Conservation (phyloP, 257 asterid species). For the Jacaranda mimosifolia region DNA sequence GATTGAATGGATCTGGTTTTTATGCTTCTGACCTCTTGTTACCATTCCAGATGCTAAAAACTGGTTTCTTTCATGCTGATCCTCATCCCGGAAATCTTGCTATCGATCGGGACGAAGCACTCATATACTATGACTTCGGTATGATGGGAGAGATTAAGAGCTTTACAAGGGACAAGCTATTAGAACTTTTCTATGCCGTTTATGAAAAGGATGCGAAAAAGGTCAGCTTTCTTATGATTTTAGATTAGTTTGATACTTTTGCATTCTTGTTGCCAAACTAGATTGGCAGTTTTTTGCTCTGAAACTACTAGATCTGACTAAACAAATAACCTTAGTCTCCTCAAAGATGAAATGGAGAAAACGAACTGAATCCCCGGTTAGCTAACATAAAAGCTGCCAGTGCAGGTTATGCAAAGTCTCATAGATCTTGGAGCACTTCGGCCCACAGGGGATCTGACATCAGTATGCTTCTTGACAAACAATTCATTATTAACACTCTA, state of each 20-base stretch:
- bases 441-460: conserved; percentile 87
- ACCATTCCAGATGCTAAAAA: conserved; percentile 66
- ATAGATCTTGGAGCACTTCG: conserved; percentile 88
- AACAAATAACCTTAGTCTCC: no score
- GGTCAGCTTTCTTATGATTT: conserved; percentile 44
- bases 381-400: conserved; percentile 5
- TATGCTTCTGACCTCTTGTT: conserved; percentile 17
- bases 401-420: conserved; percentile 83
- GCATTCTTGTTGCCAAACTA: background rate
- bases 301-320: background rate
- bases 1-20: background rate
- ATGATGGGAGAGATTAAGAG: conserved; percentile 95
- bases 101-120: conserved; percentile 78
- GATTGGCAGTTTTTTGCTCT: background rate
- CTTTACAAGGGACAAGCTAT: conserved; percentile 72
- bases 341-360: no score
- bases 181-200: conserved; percentile 77
- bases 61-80: conserved; percentile 96
- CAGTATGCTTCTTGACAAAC: conserved; percentile 56
- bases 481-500: background rate
- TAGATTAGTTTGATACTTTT: background rate
- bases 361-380: background rate
- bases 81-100: conserved; percentile 97
- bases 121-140: conserved; percentile 90
- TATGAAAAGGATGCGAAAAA: conserved; percentile 90